phyloP scores from a whole-genome alignment of 345 rosid species.

The Salix arbutifolia region DNA sequence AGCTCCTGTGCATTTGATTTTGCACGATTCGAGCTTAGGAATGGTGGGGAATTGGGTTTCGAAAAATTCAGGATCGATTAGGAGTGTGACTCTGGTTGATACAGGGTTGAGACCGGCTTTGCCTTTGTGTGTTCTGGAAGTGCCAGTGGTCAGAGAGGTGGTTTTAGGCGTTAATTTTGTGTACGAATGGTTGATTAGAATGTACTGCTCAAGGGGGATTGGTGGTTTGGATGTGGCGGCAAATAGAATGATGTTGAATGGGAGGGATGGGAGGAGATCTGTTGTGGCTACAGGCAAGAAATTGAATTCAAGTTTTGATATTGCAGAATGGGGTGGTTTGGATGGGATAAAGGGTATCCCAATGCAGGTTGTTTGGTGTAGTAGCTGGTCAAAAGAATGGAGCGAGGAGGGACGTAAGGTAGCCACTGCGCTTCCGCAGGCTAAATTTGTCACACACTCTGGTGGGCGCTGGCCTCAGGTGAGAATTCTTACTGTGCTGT shows the following conservation, averaged over 20 bases:
- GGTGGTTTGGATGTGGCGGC: constrained; percentile 49
- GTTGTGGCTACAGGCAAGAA: constrained; percentile 49
- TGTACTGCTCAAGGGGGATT: constrained; percentile 55
- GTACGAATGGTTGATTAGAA: constrained; percentile 47
- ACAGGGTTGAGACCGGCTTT: constrained; percentile 59
- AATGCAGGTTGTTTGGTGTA: constrained; percentile 78
- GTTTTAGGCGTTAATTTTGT: constrained; percentile 45
- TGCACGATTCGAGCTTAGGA: constrained; percentile 79
- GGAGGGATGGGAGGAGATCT: constrained; percentile 65
- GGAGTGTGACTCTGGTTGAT: constrained; percentile 79
- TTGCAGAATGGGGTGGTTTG: constrained; percentile 70
- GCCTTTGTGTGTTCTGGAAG: constrained; percentile 53
- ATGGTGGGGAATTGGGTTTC: constrained; percentile 72
- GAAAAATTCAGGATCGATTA: constrained; percentile 46
- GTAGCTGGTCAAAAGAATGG: constrained; percentile 64
- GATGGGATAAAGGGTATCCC: constrained; percentile 56
- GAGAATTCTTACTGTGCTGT: constrained; percentile 14
- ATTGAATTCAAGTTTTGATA: constrained; percentile 70
- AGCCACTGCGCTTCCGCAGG: constrained; percentile 66
- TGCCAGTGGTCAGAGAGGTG: constrained; percentile 56
- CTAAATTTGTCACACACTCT: constrained; percentile 61
- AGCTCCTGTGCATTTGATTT: constrained; percentile 78
- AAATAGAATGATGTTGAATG: constrained; percentile 68
- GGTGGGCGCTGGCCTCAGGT: constrained; percentile 98
- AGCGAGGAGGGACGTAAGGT: constrained; percentile 50